Conservation (phyloP, 208 protist species). For the Leishmania lainsoni region DNA sequence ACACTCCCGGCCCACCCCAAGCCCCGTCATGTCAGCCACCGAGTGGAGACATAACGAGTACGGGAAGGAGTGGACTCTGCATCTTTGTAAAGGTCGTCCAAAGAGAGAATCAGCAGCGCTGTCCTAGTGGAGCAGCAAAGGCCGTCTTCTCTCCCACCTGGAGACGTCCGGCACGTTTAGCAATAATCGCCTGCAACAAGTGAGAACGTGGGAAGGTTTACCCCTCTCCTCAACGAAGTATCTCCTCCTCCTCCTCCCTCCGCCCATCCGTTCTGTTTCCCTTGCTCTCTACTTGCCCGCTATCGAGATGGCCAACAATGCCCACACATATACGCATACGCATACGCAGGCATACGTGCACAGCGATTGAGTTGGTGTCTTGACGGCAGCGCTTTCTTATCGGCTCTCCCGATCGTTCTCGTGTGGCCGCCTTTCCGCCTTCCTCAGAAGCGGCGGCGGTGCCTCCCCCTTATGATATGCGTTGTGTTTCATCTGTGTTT, state of each 20-base stretch:
- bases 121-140: too few relatives aligned
- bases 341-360: background rate
- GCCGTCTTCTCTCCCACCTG: background rate
- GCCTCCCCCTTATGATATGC: background rate
- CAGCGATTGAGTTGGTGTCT: too few relatives aligned
- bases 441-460: too few relatives aligned
- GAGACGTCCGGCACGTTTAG: too few relatives aligned
- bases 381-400: too few relatives aligned
- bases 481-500: background rate
- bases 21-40: too few relatives aligned
- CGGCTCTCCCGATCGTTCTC: background rate
- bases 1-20: too few relatives aligned
- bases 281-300: background rate
- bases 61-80: too few relatives aligned
- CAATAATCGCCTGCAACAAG: background rate
- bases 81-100: too few relatives aligned
- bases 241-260: background rate
- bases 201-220: background rate
- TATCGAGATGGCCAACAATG: background rate
- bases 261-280: background rate
- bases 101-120: too few relatives aligned
- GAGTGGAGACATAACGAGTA: too few relatives aligned
- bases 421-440: background rate
- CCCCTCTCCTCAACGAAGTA: background rate
- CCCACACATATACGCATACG: background rate